These are phyloP conservation scores for Lentinula lateritia DNA, from an alignment of 768 basidiomycete species.

Conservation along the genomic window DNA sequence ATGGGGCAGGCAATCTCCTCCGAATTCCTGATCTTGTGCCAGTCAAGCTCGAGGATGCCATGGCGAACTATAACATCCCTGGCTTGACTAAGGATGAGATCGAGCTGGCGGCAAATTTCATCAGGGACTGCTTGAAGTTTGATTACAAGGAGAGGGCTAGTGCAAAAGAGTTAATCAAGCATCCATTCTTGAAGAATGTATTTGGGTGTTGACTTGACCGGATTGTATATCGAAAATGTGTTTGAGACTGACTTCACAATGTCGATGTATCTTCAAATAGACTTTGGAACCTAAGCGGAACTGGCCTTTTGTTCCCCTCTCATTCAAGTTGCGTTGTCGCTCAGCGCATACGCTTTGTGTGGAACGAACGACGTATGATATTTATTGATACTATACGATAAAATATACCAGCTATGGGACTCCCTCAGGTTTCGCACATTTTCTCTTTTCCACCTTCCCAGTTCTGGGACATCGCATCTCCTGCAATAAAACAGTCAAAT, in stretches of 20 bases:
- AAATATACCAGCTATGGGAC: not conserved
- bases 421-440: conserved; percentile 81
- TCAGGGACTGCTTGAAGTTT: not conserved
- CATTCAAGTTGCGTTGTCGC: too few species aligned
- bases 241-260: too few species aligned
- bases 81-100: not conserved
- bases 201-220: not conserved
- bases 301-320: too few species aligned
- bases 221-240: too few species aligned
- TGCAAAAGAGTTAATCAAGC: not conserved
- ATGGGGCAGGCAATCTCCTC: not conserved
- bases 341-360: too few species aligned
- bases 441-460: conserved; percentile 72
- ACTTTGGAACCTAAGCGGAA: too few species aligned
- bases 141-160: not conserved
- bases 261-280: too few species aligned
- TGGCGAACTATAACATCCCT: not conserved
- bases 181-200: not conserved
- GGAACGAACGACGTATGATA: too few species aligned
- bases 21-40: not conserved
- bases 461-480: conserved; percentile 87
- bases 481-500: conserved; percentile 3
- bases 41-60: not conserved
- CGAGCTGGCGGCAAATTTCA: not conserved
- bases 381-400: not conserved